Conservation (phyloP, 495 filamentous ascomycete genomes). For the Tuber aestivum region DNA sequence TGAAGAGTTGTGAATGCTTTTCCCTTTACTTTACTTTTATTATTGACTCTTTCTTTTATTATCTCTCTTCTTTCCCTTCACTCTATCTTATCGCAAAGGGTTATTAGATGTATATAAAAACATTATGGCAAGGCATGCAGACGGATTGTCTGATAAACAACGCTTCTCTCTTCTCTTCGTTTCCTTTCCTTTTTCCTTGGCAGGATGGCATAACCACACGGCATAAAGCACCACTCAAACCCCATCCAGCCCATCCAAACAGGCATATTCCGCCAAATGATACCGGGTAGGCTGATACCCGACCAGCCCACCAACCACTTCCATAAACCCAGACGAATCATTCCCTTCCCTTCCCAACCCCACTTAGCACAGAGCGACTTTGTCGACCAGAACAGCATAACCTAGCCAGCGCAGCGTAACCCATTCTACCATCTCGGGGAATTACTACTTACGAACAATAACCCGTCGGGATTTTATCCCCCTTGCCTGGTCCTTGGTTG, state of each 20-base stretch:
- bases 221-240: neutral
- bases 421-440: neutral
- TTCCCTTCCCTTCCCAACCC: neutral
- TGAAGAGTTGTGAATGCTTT: neutral
- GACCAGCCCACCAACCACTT: neutral
- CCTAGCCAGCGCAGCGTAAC: constrained; percentile 5
- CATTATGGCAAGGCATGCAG: neutral
- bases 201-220: neutral
- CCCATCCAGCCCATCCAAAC: too few species aligned
- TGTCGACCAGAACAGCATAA: neutral
- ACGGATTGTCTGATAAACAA: neutral
- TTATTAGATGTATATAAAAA: constrained; percentile 3
- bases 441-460: neutral
- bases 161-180: neutral
- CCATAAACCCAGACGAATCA: constrained; percentile 2
- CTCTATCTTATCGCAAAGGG: neutral
- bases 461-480: constrained; percentile 1
- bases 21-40: neutral
- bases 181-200: neutral
- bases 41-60: neutral
- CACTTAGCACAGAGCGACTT: neutral
- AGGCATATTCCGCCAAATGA: neutral
- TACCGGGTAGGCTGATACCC: neutral
- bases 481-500: neutral
- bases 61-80: neutral